Percentiles rank a stretch among this genome's conserved stretches.
phyloP scores from a whole-genome alignment of 2,329 filamentous ascomycete genomes.

The Fusarium compactum region DNA sequence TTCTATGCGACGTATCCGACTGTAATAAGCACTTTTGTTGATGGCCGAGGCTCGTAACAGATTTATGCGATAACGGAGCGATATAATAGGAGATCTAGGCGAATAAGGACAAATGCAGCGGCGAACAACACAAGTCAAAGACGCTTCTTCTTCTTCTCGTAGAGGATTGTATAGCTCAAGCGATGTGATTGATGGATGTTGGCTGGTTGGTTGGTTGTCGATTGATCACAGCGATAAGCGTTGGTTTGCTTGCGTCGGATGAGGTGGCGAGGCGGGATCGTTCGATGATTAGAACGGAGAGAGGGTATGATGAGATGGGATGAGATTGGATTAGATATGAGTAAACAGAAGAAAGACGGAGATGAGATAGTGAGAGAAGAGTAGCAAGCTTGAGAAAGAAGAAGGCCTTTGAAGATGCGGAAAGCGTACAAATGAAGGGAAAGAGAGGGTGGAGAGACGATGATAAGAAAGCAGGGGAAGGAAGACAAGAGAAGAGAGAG shows the following conservation, averaged over 20 bases:
- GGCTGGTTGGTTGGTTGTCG: slow-evolving; percentile 12
- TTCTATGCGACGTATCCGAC: slow-evolving; percentile 26
- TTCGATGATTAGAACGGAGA: slow-evolving; percentile 36
- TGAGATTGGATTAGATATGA: slow-evolving; percentile 30
- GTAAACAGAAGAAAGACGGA: slow-evolving; percentile 40
- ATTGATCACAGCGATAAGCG: slow-evolving; percentile 43
- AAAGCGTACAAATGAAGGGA: slow-evolving; percentile 50
- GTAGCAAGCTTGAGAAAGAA: slow-evolving; percentile 54
- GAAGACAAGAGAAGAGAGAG: slow-evolving; percentile 52
- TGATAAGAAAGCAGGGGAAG: slow-evolving; percentile 51
- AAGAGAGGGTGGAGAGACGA: slow-evolving; percentile 50
- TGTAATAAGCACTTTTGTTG: slow-evolving; percentile 26
- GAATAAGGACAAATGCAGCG: slow-evolving; percentile 34
- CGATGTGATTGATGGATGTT: slow-evolving; percentile 32
- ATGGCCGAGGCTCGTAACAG: slow-evolving; percentile 23
- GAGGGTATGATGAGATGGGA: slow-evolving; percentile 18
- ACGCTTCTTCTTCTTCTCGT: slow-evolving; percentile 53
- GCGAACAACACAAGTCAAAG: slow-evolving; percentile 42
- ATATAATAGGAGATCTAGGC: slow-evolving; percentile 34
- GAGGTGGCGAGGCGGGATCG: slow-evolving; percentile 46
- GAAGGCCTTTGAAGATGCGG: slow-evolving; percentile 52
- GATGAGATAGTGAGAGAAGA: slow-evolving; percentile 40
- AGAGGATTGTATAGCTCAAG: slow-evolving; percentile 33
- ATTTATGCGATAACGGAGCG: slow-evolving; percentile 19
- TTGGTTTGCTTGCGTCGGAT: slow-evolving; percentile 40